Conservation (phyloP, 768 basidiomycete species). For the Pleurotus tuber-regium region DNA sequence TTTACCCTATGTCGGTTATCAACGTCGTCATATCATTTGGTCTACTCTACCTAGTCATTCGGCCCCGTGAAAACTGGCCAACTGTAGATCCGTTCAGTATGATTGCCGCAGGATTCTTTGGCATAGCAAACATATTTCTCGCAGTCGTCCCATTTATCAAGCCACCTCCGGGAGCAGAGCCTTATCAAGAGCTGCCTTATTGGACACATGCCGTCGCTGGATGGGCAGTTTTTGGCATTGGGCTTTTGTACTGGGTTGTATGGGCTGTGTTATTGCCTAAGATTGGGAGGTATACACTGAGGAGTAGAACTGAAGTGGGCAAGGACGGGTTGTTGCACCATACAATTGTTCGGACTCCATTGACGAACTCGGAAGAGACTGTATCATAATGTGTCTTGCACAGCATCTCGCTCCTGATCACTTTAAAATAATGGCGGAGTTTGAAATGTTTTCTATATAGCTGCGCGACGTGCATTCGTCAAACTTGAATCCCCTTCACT, state of each 20-base stretch:
- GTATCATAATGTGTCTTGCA: too few species aligned
- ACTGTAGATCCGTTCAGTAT: constrained; percentile 14
- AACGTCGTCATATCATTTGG: constrained; percentile 53
- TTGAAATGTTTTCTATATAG: constrained; percentile 6
- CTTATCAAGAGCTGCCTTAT: constrained; percentile 55
- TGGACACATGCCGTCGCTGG: constrained; percentile 44
- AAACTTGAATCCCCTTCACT: too few species aligned
- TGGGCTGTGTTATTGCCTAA: constrained; percentile 28
- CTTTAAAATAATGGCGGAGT: constrained; percentile 1
- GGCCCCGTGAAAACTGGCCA: constrained; percentile 26
- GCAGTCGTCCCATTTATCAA: constrained; percentile 50
- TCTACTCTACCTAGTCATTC: constrained; percentile 35
- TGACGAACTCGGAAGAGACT: too few species aligned
- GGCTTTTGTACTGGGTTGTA: constrained; percentile 34
- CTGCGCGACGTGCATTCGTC: neutral
- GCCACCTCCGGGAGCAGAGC: constrained; percentile 43
- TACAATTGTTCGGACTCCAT: constrained; percentile 14
- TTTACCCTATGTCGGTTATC: constrained; percentile 49
- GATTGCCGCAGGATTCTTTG: constrained; percentile 43
- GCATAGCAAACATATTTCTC: constrained; percentile 58
- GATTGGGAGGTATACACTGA: constrained; percentile 27
- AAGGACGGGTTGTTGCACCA: constrained; percentile 30
- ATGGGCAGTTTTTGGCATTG: constrained; percentile 37
- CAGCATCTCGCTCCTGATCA: constrained; percentile 8
- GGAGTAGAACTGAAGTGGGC: constrained; percentile 26